Conservation (phyloP, 75 land plant species). For the Pseudotsuga menziesii region DNA sequence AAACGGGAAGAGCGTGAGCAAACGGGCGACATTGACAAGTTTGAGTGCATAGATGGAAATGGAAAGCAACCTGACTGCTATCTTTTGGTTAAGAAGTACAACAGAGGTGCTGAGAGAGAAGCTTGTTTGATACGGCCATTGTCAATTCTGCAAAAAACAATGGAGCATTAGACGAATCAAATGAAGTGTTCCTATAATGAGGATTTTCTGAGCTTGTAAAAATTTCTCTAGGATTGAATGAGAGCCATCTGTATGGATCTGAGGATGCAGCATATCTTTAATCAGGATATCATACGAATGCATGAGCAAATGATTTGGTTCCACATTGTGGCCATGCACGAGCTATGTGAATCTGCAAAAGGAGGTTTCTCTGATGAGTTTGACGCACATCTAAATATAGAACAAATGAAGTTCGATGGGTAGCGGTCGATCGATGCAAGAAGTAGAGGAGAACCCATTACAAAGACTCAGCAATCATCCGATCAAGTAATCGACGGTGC, state of each 20-base stretch:
- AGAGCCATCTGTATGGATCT: conserved; percentile 94
- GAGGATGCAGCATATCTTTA: conserved; percentile 96
- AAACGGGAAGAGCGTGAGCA: conserved; percentile 91
- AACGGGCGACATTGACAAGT: conserved; percentile 90
- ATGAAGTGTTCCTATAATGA: conserved; percentile 66
- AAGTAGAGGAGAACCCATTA: too few relatives aligned
- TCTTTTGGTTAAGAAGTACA: conserved; percentile 88
- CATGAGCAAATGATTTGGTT: conserved; percentile 98
- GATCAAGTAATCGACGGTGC: too few relatives aligned
- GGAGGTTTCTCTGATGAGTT: conserved; percentile 96
- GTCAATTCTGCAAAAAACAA: conserved; percentile 71
- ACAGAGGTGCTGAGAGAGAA: conserved; percentile 83
- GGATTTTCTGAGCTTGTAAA: conserved; percentile 68
- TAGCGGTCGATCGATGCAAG: too few relatives aligned
- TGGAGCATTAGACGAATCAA: conserved; percentile 66
- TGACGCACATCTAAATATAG: conserved; percentile 98
- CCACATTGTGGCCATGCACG: conserved; percentile 98
- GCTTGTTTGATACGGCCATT: conserved; percentile 84
- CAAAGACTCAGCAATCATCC: too few relatives aligned
- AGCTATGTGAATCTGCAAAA: conserved; percentile 85
- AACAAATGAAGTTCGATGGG: conserved; percentile 99
- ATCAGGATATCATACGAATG: conserved; percentile 71
- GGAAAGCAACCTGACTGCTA: conserved; percentile 71
- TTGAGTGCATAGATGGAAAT: conserved; percentile 91
- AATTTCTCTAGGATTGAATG: conserved; percentile 98